These are phyloP conservation scores for Lentinula edodes DNA, from an alignment of 768 basidiomycete species.

Conservation along the genomic window DNA sequence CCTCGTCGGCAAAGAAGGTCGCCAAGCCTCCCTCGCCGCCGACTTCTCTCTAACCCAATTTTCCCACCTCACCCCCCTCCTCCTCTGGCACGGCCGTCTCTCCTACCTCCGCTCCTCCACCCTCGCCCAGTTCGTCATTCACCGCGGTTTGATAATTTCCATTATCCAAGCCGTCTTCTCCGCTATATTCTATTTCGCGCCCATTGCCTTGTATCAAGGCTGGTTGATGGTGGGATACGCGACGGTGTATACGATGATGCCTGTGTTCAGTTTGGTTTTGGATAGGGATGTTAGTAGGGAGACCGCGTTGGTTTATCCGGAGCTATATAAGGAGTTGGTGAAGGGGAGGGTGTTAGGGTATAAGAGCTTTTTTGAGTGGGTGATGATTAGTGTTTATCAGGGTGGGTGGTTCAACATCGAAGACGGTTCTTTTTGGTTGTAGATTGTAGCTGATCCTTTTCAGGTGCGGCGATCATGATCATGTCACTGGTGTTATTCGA, in stretches of 20 bases:
- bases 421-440: too few species aligned
- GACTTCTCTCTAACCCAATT: constrained; percentile 99
- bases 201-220: constrained; percentile 96
- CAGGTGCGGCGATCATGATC: constrained; percentile 98
- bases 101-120: constrained; percentile 98
- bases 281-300: constrained; percentile 96
- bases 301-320: constrained; percentile 90
- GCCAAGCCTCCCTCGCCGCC: constrained; percentile 97
- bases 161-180: constrained; percentile 98
- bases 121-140: constrained; percentile 97
- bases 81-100: constrained; percentile 98
- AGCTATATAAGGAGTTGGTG: constrained; percentile 94
- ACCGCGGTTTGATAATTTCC: constrained; percentile 93
- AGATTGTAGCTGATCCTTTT: too few species aligned
- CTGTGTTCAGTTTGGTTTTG: constrained; percentile 94
- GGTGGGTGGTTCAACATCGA: constrained; percentile 36
- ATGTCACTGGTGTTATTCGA: constrained; percentile 95
- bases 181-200: constrained; percentile 89
- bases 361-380: constrained; percentile 98
- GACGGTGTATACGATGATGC: constrained; percentile 96
- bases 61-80: constrained; percentile 89
- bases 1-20: constrained; percentile 98
- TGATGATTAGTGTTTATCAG: constrained; percentile 97
- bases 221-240: constrained; percentile 98
- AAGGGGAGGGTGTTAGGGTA: constrained; percentile 96